Evolutionary conservation across 768 basidiomycete species (phyloP).

Genomic region (Mrakia blollopis): DNA sequence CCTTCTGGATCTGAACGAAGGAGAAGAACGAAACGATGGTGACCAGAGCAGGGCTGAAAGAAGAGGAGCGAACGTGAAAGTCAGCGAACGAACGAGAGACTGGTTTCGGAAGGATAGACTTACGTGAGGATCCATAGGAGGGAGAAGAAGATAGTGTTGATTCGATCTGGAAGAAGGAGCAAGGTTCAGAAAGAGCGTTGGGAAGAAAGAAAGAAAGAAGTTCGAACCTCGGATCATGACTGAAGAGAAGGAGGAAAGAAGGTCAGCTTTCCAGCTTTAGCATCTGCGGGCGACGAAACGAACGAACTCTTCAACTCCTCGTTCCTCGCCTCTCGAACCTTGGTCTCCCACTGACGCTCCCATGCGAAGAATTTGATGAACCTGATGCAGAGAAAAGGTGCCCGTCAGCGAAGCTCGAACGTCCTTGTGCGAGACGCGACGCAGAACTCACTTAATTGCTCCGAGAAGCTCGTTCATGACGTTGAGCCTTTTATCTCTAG

Average conservation of each 20-base stretch:
- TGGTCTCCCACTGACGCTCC: constrained; percentile 66
- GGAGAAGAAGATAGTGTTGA: constrained; percentile 68
- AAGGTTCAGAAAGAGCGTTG: constrained; percentile 7
- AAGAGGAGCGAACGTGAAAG: too few species aligned
- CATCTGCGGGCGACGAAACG: too few species aligned
- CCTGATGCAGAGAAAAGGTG: too few species aligned
- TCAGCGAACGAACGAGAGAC: too few species aligned
- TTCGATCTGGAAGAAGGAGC: constrained; percentile 51
- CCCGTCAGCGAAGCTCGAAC: not conserved
- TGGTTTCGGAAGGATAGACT: too few species aligned
- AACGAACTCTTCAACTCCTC: constrained; percentile 61
- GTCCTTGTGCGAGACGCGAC: not conserved
- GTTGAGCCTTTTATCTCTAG: constrained; percentile 25
- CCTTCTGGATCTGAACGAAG: constrained; percentile 55
- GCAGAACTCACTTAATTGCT: constrained; percentile 56
- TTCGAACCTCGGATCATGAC: constrained; percentile 14
- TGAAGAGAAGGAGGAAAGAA: too few species aligned
- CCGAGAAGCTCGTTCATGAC: constrained; percentile 30
- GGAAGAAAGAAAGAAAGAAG: too few species aligned
- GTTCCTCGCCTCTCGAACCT: constrained; percentile 55
- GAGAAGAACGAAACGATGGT: constrained; percentile 72
- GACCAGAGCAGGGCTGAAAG: constrained; percentile 58
- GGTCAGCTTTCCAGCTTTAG: too few species aligned
- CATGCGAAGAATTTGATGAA: constrained; percentile 65
- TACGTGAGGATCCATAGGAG: constrained; percentile 63